Evolutionary conservation across 441 rosid genomes (phyloP).

Genomic region (Syzygium malaccense): DNA sequence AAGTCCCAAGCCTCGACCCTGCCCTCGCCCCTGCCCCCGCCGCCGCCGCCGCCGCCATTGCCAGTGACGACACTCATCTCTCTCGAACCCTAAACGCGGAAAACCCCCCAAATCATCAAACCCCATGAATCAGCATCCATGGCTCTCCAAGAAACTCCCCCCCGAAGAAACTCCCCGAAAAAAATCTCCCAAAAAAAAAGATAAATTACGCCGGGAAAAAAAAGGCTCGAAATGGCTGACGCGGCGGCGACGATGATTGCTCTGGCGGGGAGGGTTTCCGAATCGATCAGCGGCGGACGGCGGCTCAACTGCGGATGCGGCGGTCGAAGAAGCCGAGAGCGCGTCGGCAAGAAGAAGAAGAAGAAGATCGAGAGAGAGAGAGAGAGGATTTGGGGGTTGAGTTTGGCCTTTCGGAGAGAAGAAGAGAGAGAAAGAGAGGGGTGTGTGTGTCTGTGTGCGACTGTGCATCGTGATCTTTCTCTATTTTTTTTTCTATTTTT

Average conservation of each 20-base stretch:
- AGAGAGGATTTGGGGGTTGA: neutral
- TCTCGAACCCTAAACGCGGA: no score
- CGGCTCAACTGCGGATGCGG: neutral
- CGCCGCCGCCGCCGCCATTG: no score
- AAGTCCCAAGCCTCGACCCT: no score
- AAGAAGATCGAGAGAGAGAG: neutral
- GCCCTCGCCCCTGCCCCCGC: no score
- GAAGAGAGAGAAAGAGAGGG: neutral
- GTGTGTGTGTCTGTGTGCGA: neutral
- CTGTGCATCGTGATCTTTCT: neutral
- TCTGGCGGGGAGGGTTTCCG: neutral
- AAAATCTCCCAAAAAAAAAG: neutral
- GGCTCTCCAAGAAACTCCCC: neutral
- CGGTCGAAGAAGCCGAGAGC: no score
- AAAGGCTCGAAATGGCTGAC: neutral
- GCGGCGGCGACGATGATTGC: neutral
- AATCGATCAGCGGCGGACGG: neutral
- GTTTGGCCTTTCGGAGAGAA: neutral
- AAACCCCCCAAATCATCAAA: no score
- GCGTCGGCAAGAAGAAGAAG: neutral
- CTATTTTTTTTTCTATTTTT: no score
- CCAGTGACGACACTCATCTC: no score
- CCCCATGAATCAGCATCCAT: constrained; percentile 92
- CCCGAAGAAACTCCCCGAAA: neutral
- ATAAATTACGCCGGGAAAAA: neutral